Conservation (phyloP, 1,139 yeast species). For the Magnusiomyces tetraspermus region DNA sequence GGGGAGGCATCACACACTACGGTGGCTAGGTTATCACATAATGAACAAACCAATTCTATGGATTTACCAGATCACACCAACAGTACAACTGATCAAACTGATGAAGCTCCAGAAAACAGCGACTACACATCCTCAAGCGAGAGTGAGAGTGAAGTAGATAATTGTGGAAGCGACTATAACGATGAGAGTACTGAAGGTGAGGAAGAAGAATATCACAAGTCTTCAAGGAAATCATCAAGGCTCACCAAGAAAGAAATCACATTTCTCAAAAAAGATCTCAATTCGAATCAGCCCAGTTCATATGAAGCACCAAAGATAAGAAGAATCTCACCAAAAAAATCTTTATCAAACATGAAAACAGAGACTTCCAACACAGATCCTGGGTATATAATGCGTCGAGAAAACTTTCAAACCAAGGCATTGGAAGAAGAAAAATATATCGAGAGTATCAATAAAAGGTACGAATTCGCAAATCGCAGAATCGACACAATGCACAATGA, state of each 20-base stretch:
- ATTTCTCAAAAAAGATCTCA: not conserved
- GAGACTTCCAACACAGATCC: not conserved
- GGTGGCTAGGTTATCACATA: too few species aligned
- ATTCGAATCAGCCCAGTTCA: too few species aligned
- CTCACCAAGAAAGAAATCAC: not conserved
- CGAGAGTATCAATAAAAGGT: constrained; percentile 1
- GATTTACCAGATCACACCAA: too few species aligned
- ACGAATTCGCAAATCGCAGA: constrained; percentile 10
- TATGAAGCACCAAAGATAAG: too few species aligned
- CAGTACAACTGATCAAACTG: too few species aligned
- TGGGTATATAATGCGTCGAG: constrained; percentile 5
- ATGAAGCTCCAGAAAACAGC: not conserved
- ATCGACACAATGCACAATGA: constrained; percentile 26
- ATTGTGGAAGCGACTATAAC: not conserved
- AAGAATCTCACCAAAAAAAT: constrained; percentile 11
- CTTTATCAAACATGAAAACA: constrained; percentile 9
- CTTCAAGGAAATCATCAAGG: not conserved
- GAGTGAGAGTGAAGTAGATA: not conserved
- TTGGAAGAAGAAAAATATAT: not conserved
- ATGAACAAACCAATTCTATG: too few species aligned
- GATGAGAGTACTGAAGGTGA: not conserved
- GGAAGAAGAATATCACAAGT: not conserved
- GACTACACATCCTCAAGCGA: not conserved
- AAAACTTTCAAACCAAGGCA: not conserved
- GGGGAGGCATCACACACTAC: too few species aligned